Percentiles rank a stretch among this genome's conserved stretches.
phyloP scores from a whole-genome alignment of 257 asterid species.

The Linderniella brevidens region DNA sequence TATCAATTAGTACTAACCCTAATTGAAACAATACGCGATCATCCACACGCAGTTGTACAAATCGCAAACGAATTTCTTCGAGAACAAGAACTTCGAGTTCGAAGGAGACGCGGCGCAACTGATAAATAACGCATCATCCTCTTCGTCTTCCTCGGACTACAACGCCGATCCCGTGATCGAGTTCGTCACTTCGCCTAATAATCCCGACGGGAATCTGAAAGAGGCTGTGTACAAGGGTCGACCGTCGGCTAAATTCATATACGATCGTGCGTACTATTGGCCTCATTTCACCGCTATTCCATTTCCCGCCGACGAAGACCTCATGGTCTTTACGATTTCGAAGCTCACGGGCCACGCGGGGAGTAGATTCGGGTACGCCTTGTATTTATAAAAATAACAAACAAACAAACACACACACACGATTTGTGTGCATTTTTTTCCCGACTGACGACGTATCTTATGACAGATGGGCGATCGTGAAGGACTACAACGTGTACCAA shows the following conservation, averaged over 20 bases:
- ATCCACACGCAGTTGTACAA: conserved; percentile 35
- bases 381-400: not conserved
- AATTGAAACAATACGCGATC: not conserved
- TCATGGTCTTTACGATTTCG: conserved; percentile 53
- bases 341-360: conserved; percentile 88
- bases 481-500: conserved; percentile 26
- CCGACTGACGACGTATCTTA: too few relatives aligned
- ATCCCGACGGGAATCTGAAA: too few relatives aligned
- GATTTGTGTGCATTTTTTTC: too few relatives aligned
- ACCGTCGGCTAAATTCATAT: conserved; percentile 16
- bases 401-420: not conserved
- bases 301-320: conserved; percentile 45
- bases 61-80: conserved; percentile 33
- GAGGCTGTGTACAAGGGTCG: conserved; percentile 22
- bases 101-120: too few relatives aligned
- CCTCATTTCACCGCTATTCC: conserved; percentile 65
- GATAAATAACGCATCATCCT: too few relatives aligned
- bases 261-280: conserved; percentile 75
- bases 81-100: conserved; percentile 23
- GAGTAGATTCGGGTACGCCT: conserved; percentile 58
- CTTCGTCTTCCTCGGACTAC: too few relatives aligned
- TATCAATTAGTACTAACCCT: too few relatives aligned
- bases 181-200: too few relatives aligned
- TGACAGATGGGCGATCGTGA: conserved; percentile 69
- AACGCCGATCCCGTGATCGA: too few relatives aligned